Evolutionary conservation across 2,329 filamentous ascomycete genomes (phyloP), one percentile per base, ranked within the genome.

Genomic region (Scytalidium lignicola): DNA sequence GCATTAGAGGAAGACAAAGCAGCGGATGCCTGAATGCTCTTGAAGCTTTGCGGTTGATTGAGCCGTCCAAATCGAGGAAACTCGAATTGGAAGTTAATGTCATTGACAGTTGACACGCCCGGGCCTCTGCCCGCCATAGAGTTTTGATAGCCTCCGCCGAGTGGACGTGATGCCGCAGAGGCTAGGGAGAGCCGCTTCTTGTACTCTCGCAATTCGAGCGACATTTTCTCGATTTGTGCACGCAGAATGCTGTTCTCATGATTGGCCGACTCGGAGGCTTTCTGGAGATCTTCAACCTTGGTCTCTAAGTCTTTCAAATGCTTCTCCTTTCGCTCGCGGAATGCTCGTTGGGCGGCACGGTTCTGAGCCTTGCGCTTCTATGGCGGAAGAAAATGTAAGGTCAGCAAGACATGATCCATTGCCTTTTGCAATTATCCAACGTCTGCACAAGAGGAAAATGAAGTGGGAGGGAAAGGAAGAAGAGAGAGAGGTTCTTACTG

Each of bases 331-430:
- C 91, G 87, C 67, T 96, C 91, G 48, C 91, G 83, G 77, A 96
- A 96, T 6, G 91, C 91, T 51, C 91, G 82, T 69, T 96, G 91
- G 3, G 91, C 91, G 10, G 91, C 91, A 58, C 91, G 82, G 59
- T 96, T 96, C 65, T 96, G 91, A 9, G 93, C 93, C 73, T 99
- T 99, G 60, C 90, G 86, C 72, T 95, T 95, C 90, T 95, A 62
- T 43, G 55, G 28, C 5, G 23, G 7, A 37, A n/a, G 15, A 37
- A 13, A 37, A 37, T 7, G 15, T n/a, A 8, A 13, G 18, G 15
- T 47, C 21, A 21, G 41, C 39, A 37, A 37, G 32, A 37, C 12
- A 13, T 15, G n/a, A 37, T 37, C 10, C 23, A 26, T 26, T 26
- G 23, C 23, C 23, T 26, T 26, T 5, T 26, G 23, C 23, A 26